These are phyloP conservation scores for Scutellaria minor DNA, from an alignment of 257 asterid genomes.

Conservation along the genomic window DNA sequence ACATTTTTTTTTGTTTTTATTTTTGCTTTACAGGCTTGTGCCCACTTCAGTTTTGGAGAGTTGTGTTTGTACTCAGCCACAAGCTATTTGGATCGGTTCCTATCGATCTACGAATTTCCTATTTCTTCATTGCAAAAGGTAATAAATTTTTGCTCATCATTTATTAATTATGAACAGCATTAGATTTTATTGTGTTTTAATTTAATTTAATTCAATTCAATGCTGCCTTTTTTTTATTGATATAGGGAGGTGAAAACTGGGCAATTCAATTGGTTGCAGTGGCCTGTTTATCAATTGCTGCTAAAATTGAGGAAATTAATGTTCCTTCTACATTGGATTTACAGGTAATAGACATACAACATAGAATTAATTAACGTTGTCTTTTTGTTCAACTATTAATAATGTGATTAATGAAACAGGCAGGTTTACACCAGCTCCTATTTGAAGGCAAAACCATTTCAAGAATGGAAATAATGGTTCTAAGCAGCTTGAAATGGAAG, in stretches of 20 bases:
- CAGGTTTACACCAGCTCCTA: slow-evolving; percentile 49
- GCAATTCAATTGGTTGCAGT: slow-evolving; percentile 62
- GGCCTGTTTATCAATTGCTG: slow-evolving; percentile 79
- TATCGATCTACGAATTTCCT: slow-evolving; percentile 47
- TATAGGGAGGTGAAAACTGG: slow-evolving; percentile 63
- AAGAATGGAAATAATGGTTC: slow-evolving; percentile 75
- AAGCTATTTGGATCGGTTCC: slow-evolving; percentile 54
- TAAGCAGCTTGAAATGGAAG: slow-evolving; percentile 64
- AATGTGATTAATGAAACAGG: slow-evolving; percentile 43
- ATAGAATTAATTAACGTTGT: background rate
- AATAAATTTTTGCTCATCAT: slow-evolving; percentile 11
- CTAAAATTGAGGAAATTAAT: slow-evolving; percentile 69
- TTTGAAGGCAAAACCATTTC: slow-evolving; percentile 64
- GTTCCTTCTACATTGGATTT: slow-evolving; percentile 55
- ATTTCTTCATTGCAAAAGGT: slow-evolving; percentile 33
- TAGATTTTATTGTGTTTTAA: slow-evolving; percentile 18
- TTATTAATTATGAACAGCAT: slow-evolving; percentile 3
- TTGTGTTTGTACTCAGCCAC: slow-evolving; percentile 48
- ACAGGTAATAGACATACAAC: slow-evolving; percentile 51
- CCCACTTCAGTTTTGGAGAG: slow-evolving; percentile 48
- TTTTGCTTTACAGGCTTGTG: slow-evolving; percentile 51
- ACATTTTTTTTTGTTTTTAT: background rate
- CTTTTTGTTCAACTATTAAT: background rate
- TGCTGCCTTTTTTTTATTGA: slow-evolving; percentile 22
- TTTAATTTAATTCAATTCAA: background rate